These are phyloP conservation scores for Senna siamea DNA, from an alignment of 306 rosid species.

Conservation along the genomic window DNA sequence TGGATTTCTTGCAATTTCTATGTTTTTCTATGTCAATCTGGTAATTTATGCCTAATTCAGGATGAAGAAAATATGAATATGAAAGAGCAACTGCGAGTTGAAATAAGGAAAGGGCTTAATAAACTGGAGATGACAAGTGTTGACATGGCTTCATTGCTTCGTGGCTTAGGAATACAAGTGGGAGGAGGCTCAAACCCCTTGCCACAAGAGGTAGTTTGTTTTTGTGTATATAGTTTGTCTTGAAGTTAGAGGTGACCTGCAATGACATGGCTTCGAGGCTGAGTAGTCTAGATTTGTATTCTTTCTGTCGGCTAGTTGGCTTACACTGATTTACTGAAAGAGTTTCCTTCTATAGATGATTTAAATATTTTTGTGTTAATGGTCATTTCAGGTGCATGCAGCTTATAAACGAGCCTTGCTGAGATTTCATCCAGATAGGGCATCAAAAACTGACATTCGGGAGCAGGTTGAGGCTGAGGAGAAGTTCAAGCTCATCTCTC, in stretches of 20 bases:
- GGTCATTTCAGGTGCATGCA: slow-evolving; percentile 70
- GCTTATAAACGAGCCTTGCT: slow-evolving; percentile 84
- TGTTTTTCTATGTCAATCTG: slow-evolving; percentile 29
- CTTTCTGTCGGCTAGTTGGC: neutral
- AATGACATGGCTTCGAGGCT: neutral
- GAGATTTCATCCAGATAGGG: slow-evolving; percentile 88
- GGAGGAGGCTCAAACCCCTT: slow-evolving; percentile 55
- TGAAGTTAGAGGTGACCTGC: neutral
- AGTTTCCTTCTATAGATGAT: no score
- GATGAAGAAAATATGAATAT: slow-evolving; percentile 75
- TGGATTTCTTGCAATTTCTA: slow-evolving; percentile 1
- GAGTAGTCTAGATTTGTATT: neutral
- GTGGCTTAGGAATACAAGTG: slow-evolving; percentile 79
- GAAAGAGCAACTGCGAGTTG: slow-evolving; percentile 80
- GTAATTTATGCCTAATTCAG: slow-evolving; percentile 52
- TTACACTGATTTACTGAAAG: slow-evolving; percentile 26
- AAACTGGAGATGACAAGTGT: slow-evolving; percentile 66
- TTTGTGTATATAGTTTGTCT: slow-evolving; percentile 16
- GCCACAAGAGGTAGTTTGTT: slow-evolving; percentile 63
- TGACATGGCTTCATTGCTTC: slow-evolving; percentile 83
- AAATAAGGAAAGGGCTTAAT: slow-evolving; percentile 66
- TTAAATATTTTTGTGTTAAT: slow-evolving; percentile 24
- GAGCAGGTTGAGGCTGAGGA: slow-evolving; percentile 92
- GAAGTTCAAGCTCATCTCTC: slow-evolving; percentile 79
- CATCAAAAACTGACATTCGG: slow-evolving; percentile 71